Base-by-base conservation (phyloP, 2,329 filamentous ascomycete genomes). In the Colletotrichum eremochloae region DNA sequence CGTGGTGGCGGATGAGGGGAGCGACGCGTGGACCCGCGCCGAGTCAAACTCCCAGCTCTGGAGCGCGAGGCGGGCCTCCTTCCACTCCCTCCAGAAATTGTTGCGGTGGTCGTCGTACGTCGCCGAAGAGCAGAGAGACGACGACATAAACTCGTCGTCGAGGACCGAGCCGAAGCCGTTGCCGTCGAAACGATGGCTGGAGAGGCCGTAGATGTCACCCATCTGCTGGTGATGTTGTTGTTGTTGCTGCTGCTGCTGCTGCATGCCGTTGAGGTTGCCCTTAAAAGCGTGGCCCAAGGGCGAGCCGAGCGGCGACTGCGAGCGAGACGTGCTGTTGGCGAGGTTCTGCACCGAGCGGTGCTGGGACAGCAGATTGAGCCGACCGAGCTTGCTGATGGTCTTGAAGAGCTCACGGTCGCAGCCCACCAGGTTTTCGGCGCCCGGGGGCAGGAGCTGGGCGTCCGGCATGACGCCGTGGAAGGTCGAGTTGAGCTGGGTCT, bases 381-480 rank as follows among this genome's bases (percentile, higher is more conserved):
- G 90, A 33, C 95, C 94, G 2, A 98, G 90, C 78, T 93, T 92
- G 76, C 92, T 92, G 76, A 98, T 93, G 7, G 94, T 90, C 81
- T 93, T 94, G 88, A 98, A 98, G 2, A 98, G 87, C 71, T 92
- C 89, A 8, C 93, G 90, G 79, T 98, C 95, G 78, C 95, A 97
- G 50, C 95, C 95, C 3, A 95, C 92, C 62, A 97, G 86, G 79
- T 97, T 96, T 82, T 97, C 95, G 33, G 93, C 84, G 2, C 93
- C 92, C 74, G 91, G 80, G 0, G 87, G 85, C 5, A 90, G 80
- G 4, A 89, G 79, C 53, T 85, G 84, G 20, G 85, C 81, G 52
- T 87, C 87, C 1, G 85, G 78, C 58, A 82, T 78, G 20, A 85
- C 79, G 12, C 83, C 93, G 76, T 93, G 88, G 77, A 94, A 90